phyloP scores from a whole-genome alignment of 805 yeast genomes.

The Yarrowia keelungensis region DNA sequence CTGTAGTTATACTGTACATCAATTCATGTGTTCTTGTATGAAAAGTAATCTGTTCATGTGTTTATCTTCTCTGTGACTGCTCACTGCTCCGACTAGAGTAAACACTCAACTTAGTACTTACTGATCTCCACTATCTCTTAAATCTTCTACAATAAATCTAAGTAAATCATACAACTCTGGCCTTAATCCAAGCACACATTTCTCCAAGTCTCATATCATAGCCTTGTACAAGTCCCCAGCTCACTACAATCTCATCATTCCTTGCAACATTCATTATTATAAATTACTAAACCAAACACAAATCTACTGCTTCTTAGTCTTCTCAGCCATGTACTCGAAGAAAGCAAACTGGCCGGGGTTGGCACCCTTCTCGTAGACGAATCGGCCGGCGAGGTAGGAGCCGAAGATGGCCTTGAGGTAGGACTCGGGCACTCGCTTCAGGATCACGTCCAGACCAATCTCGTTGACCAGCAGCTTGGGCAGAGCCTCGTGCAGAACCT shows the following conservation, averaged over 20 bases:
- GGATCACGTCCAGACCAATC: conserved; percentile 67
- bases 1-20: too few relatives aligned
- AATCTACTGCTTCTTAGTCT: conserved; percentile 40
- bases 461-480: conserved; percentile 73
- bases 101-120: too few relatives aligned
- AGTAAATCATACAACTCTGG: too few relatives aligned
- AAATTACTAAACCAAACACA: conserved; percentile 16
- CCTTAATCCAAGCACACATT: too few relatives aligned
- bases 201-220: too few relatives aligned
- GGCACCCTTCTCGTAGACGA: conserved; percentile 81
- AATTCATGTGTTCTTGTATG: too few relatives aligned
- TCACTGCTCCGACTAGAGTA: too few relatives aligned
- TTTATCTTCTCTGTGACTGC: too few relatives aligned
- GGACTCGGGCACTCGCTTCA: conserved; percentile 82
- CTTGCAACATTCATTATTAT: conserved; percentile 6
- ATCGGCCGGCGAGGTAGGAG: conserved; percentile 80
- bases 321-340: conserved; percentile 54
- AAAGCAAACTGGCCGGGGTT: conserved; percentile 71
- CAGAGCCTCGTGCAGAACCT: conserved; percentile 75
- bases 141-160: too few relatives aligned
- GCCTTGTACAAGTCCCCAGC: neutral
- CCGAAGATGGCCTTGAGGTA: conserved; percentile 90
- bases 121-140: too few relatives aligned
- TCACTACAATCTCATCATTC: neutral
- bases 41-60: too few relatives aligned